Percentiles rank a stretch among this genome's conserved stretches.
These are phyloP conservation scores for Hypoxylon rubiginosum DNA, from an alignment of 2,329 filamentous ascomycete species.

Conservation along the genomic window DNA sequence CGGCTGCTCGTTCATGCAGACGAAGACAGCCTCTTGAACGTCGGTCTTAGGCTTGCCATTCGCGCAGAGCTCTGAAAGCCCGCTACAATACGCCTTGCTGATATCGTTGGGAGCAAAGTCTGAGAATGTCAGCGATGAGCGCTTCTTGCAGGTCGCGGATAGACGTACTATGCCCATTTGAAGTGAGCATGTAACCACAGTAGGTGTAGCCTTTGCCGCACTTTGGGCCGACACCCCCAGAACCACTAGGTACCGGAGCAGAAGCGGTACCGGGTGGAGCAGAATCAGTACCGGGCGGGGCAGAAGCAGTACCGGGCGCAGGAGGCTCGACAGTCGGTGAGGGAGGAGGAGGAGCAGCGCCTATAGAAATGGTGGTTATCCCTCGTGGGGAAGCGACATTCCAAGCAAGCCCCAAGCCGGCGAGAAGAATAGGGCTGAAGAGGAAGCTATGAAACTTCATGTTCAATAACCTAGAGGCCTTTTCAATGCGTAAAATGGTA, in stretches of 20 bases:
- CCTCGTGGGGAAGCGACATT: slow-evolving; percentile 26
- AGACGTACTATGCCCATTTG: slow-evolving; percentile 48
- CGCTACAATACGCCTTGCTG: slow-evolving; percentile 50
- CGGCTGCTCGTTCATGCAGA: slow-evolving; percentile 51
- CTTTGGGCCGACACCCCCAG: slow-evolving; percentile 38
- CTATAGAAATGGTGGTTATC: slow-evolving; percentile 15
- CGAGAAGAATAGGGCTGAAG: slow-evolving; percentile 31
- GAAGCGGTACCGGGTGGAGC: slow-evolving; percentile 13
- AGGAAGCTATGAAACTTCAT: slow-evolving; percentile 41
- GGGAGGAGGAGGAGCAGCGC: slow-evolving; percentile 4
- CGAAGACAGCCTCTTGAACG: slow-evolving; percentile 48
- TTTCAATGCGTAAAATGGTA: background rate
- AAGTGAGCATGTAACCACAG: slow-evolving; percentile 51
- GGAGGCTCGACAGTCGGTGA: background rate
- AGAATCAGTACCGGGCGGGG: slow-evolving; percentile 7
- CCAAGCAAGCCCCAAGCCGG: slow-evolving; percentile 32
- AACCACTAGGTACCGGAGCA: slow-evolving; percentile 21
- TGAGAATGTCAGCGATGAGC: slow-evolving; percentile 23
- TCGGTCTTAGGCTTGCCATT: slow-evolving; percentile 47
- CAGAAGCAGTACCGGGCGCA: slow-evolving; percentile 13
- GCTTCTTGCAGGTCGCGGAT: background rate
- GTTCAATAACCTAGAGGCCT: slow-evolving; percentile 1
- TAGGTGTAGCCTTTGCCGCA: slow-evolving; percentile 54
- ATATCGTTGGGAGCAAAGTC: slow-evolving; percentile 48
- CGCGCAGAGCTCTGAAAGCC: slow-evolving; percentile 46